Evolutionary conservation across 2,329 filamentous ascomycete species (phyloP), one percentile per base, ranked within the genome.

Genomic region (Cryphonectria nitschkei): DNA sequence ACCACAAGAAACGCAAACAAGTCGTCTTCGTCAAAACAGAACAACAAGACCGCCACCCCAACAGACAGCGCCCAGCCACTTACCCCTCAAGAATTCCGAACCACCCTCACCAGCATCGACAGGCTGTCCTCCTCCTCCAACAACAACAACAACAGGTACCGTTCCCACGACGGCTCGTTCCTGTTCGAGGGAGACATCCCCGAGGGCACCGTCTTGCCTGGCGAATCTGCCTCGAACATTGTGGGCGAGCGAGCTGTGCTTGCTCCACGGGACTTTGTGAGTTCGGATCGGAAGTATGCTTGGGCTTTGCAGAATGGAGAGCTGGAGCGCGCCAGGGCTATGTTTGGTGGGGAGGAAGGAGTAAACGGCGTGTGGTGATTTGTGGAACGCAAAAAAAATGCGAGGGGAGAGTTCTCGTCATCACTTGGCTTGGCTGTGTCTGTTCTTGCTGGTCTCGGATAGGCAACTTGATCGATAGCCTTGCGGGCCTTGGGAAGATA

Each of bases 61-160:
- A 64, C 37, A 68, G 34, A 8, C 32, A 34, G 19, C 43, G 37
- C 14, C 56, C 67, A 9, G 37, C 26, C 34, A 54, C 46, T n/a
- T 6, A 50, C 46, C 46, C 46, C 46, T 6, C 32, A 37, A 19
- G 67, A 56, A 3, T 71, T 71, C 37, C 67, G 54, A 16, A 39
- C 62, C 37, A 67, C 61, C 19, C 67, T 71, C 11, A 26, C 41
- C 29, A 29, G n/a, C 29, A 68, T 69, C 67, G 5, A 43, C 65
- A 56, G 39, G n/a, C 13, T 64, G 3, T 63, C 61, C 16, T 37
- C 16, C 41, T 11, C 43, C n/a, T 63, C 61, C 7, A n/a, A 6
- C 26, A 9, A 39, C 37, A 9, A 39, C 37, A 9, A 39, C 34
- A 22, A 26, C 61, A 4, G 7, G 14, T 11, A 3, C 32, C 13